Percentiles rank a stretch among this genome's conserved stretches.
Evolutionary conservation across 2,329 filamentous ascomycete genomes (phyloP).

Genomic region (Lizonia empirigonia): DNA sequence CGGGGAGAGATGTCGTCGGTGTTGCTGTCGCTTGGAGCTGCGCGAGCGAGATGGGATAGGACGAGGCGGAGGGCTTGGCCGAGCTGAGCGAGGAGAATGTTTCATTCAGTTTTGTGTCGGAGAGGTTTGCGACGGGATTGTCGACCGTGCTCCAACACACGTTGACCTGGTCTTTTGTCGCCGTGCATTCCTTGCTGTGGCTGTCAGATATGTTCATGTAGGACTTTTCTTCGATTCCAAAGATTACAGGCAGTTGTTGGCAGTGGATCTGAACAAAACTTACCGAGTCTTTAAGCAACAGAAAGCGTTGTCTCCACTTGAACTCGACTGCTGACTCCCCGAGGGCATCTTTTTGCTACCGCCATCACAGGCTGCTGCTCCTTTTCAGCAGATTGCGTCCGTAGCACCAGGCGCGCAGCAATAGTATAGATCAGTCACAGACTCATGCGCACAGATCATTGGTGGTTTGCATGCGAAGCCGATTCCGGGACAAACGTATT

Average conservation of each 20-base stretch:
- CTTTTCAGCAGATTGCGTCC: constrained; percentile 21
- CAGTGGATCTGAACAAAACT: not conserved
- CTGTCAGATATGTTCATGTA: not conserved
- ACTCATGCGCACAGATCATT: constrained; percentile 20
- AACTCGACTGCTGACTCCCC: constrained; percentile 18
- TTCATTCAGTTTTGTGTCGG: constrained; percentile 14
- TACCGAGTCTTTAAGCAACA: constrained; percentile 24
- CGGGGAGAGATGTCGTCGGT: constrained; percentile 4
- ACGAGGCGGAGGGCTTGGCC: constrained; percentile 12
- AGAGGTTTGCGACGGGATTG: constrained; percentile 19
- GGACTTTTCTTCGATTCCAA: not conserved
- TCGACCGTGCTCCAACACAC: constrained; percentile 23
- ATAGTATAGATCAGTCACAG: constrained; percentile 22
- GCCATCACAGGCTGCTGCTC: constrained; percentile 10
- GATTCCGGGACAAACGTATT: constrained; percentile 16
- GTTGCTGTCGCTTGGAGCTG: constrained; percentile 13
- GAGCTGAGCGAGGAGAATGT: constrained; percentile 23
- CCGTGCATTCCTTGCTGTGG: constrained; percentile 26
- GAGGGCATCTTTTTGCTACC: constrained; percentile 11
- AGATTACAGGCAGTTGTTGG: not conserved
- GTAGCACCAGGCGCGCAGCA: constrained; percentile 20
- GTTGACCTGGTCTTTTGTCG: constrained; percentile 23
- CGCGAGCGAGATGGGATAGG: constrained; percentile 7
- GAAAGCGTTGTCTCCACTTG: constrained; percentile 13
- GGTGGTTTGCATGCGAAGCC: constrained; percentile 19